phyloP scores from a whole-genome alignment of 1,284 basidiomycete genomes.

The Phenoliferia sp. region DNA sequence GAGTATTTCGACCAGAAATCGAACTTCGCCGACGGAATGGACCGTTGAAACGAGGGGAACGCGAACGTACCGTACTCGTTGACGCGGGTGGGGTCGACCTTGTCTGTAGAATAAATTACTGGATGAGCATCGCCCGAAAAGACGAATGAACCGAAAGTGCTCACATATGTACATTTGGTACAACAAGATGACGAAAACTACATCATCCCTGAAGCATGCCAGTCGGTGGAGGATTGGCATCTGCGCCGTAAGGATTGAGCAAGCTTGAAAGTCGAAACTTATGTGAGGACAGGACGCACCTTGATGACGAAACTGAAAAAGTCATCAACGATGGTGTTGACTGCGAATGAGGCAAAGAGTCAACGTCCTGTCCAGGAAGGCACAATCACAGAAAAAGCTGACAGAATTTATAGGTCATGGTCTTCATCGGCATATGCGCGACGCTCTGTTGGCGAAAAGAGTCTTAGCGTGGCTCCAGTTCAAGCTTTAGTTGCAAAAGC shows the following conservation, averaged over 20 bases:
- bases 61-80: constrained; percentile 86
- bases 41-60: background rate
- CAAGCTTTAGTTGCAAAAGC: constrained; percentile 10
- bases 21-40: too few relatives aligned
- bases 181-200: constrained; percentile 39
- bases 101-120: constrained; percentile 58
- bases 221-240: constrained; percentile 91
- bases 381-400: too few relatives aligned
- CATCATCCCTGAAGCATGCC: constrained; percentile 63
- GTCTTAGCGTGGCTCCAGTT: constrained; percentile 34
- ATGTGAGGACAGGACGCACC: constrained; percentile 17
- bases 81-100: constrained; percentile 82
- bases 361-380: too few relatives aligned
- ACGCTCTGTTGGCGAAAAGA: constrained; percentile 50
- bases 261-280: background rate
- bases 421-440: constrained; percentile 91
- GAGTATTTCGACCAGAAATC: background rate
- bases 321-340: constrained; percentile 16
- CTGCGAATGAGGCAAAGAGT: background rate
- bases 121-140: background rate
- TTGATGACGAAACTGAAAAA: constrained; percentile 28
- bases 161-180: constrained; percentile 31
- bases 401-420: constrained; percentile 82
- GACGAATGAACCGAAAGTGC: background rate
- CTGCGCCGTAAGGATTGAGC: constrained; percentile 70